Conservation (phyloP, 805 yeast genomes). For the Saccharomycopsis schoenii region DNA sequence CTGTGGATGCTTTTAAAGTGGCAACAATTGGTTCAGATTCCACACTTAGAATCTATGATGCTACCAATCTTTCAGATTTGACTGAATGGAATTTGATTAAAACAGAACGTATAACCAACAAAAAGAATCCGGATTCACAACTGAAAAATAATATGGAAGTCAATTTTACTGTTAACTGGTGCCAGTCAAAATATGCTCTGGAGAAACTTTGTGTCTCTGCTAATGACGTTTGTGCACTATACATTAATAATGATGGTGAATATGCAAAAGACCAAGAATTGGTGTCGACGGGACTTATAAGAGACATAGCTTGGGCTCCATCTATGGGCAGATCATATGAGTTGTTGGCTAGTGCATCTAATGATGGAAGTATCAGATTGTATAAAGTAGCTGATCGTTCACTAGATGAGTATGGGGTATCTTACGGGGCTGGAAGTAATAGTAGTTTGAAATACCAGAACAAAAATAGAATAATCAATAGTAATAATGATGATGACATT, state of each 20-base stretch:
- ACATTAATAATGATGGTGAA: conserved; percentile 9
- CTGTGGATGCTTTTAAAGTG: conserved; percentile 60
- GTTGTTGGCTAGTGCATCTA: conserved; percentile 88
- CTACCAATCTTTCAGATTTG: conserved; percentile 81
- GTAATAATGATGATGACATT: conserved; percentile 1
- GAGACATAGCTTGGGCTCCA: conserved; percentile 95
- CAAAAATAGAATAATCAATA: not conserved
- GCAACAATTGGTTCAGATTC: conserved; percentile 92
- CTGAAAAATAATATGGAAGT: conserved; percentile 47
- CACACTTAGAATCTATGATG: conserved; percentile 72
- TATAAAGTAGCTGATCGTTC: conserved; percentile 54
- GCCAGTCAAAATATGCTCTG: conserved; percentile 71
- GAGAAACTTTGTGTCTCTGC: conserved; percentile 82
- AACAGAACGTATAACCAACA: conserved; percentile 36
- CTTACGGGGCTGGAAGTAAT: conserved; percentile 9
- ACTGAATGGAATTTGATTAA: conserved; percentile 70
- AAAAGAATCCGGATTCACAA: not conserved
- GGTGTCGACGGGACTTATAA: conserved; percentile 73
- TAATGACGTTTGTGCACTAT: conserved; percentile 68
- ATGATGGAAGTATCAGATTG: conserved; percentile 85
- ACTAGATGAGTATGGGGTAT: conserved; percentile 8
- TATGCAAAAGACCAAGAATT: conserved; percentile 11
- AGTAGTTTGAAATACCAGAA: conserved; percentile 7
- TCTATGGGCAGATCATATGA: conserved; percentile 87
- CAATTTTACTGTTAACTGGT: conserved; percentile 82